Conservation (phyloP, 768 basidiomycete species). For the Boletus vinaceobasis region DNA sequence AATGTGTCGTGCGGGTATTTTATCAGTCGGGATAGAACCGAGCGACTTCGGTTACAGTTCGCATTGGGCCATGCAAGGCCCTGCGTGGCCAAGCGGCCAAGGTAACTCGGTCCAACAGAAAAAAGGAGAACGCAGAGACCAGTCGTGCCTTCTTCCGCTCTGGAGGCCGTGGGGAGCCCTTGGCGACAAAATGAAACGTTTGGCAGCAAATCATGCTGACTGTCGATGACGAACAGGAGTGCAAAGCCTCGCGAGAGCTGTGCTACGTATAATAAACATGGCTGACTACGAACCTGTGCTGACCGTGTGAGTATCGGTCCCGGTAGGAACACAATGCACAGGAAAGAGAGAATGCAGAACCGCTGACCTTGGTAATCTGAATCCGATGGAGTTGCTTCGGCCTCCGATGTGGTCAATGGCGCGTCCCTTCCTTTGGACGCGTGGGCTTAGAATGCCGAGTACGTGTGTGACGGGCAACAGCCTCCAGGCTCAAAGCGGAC, state of each 20-base stretch:
- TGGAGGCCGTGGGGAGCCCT: too few species aligned
- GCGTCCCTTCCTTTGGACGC: background rate
- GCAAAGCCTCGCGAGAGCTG: too few species aligned
- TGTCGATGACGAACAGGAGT: too few species aligned
- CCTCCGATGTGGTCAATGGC: background rate
- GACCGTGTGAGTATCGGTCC: background rate
- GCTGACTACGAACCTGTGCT: background rate
- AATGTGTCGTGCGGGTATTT: background rate
- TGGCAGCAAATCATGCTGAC: too few species aligned
- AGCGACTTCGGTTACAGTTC: background rate
- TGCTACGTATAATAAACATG: too few species aligned
- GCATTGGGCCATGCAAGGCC: background rate
- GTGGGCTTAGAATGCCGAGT: too few species aligned
- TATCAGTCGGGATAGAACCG: too few species aligned
- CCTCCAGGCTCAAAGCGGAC: background rate
- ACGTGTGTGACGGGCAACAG: background rate
- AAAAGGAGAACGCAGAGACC: too few species aligned
- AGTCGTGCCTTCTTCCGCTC: too few species aligned
- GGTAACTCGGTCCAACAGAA: too few species aligned
- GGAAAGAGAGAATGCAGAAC: too few species aligned
- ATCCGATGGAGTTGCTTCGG: background rate
- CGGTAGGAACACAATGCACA: background rate
- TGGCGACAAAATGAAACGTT: too few species aligned
- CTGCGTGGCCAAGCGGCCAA: background rate
- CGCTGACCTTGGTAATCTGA: background rate